Evolutionary conservation across 495 filamentous ascomycete genomes (phyloP), one percentile per base, ranked within the genome.

Genomic region (Podospora didyma): DNA sequence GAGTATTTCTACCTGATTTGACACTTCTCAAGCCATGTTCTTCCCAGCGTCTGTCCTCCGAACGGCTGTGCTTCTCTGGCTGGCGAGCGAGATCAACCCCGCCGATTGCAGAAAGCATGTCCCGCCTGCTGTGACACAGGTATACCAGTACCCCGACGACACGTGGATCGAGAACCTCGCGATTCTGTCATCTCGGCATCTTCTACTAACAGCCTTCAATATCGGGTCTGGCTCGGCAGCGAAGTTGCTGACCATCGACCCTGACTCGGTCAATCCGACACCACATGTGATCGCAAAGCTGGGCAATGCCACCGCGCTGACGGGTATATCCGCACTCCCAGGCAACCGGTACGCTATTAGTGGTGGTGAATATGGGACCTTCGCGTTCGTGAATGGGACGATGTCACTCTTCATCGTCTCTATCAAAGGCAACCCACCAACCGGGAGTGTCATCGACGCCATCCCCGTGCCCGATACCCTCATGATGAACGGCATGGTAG

Each of bases 401-500:
- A 19, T 34, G 11, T 19, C 7, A 5, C 12, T 49, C 12, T 49
- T 31, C 28, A 23, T 49, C 23, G 47, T 49, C 14, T 9, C 14
- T 3, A 9, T 49, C 14, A 21, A n/a, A 23, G n/a, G n/a, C n/a
- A 20, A n/a, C 46, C 22, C 21, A 31, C 22, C 34, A 7, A 19
- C 54, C 34, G 54, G 31, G 17, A 20, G 5, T 16, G 48, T 60
- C 2, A 34, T 31, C 26, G 24, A 59, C 34, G 44, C 52, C 31
- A 60, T 64, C 24, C 31, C 52, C 24, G 46, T 64, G 28, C 45
- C 58, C 7, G 44, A 49, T 24, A 51, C 62, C 9, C 20, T 19
- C 4, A 68, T 73, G 51, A 59, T 73, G 9, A 75, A 67, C 51
- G 70, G 70, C 10, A 42, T 68, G 19, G 54, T 57, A 2, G n/a